These are phyloP conservation scores for Millerozyma acaciae DNA, from an alignment of 805 yeast species.

Conservation along the genomic window DNA sequence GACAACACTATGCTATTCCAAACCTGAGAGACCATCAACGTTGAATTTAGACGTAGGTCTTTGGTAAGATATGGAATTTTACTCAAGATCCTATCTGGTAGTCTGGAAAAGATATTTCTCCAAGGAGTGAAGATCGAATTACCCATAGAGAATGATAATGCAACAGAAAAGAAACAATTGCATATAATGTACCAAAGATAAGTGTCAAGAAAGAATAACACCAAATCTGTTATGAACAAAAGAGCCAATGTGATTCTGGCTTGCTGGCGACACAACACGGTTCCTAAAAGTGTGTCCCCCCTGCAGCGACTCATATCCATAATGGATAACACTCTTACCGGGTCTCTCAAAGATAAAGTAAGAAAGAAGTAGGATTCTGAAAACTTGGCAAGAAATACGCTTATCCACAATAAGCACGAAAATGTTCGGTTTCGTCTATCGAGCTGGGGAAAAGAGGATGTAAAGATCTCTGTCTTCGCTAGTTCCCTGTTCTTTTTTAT, in stretches of 20 bases:
- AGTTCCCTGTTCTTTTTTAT: slow-evolving; percentile 6
- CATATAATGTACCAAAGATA: slow-evolving; percentile 39
- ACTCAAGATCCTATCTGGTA: slow-evolving; percentile 32
- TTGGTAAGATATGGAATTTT: slow-evolving; percentile 18
- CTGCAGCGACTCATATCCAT: slow-evolving; percentile 25
- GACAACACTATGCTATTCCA: slow-evolving; percentile 27
- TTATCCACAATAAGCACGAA: slow-evolving; percentile 27
- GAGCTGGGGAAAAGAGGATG: slow-evolving; percentile 23
- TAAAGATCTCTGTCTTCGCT: slow-evolving; percentile 13
- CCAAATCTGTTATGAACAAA: slow-evolving; percentile 24
- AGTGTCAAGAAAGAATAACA: slow-evolving; percentile 36
- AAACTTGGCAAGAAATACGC: slow-evolving; percentile 31
- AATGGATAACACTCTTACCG: slow-evolving; percentile 24
- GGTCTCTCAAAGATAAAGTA: slow-evolving; percentile 32
- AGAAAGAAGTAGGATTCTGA: slow-evolving; percentile 34
- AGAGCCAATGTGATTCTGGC: slow-evolving; percentile 22
- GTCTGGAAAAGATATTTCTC: slow-evolving; percentile 30
- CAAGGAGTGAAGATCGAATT: slow-evolving; percentile 36
- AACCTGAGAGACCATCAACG: slow-evolving; percentile 19
- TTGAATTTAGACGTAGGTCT: slow-evolving; percentile 7
- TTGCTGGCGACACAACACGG: slow-evolving; percentile 23
- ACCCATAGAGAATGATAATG: slow-evolving; percentile 28
- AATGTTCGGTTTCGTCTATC: slow-evolving; percentile 16
- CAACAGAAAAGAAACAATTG: slow-evolving; percentile 32
- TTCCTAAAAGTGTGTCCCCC: slow-evolving; percentile 24